Percentiles rank a stretch among this genome's conserved stretches.
Conservation (phyloP, 805 yeast genomes). For the Pichia scutulata region DNA sequence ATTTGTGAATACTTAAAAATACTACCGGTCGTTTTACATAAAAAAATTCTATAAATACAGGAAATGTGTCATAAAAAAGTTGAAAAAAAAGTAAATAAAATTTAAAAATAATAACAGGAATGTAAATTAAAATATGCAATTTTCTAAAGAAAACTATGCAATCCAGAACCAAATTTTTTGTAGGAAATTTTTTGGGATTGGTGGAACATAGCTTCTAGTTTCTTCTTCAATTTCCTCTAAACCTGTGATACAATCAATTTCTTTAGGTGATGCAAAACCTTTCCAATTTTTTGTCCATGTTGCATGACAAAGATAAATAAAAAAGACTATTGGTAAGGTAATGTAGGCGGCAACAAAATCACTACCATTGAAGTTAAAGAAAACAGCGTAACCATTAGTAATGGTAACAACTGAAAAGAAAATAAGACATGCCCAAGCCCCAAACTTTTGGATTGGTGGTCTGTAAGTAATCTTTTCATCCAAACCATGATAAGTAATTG, state of each 20-base stretch:
- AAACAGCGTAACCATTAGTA: conserved; percentile 69
- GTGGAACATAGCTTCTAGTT: conserved; percentile 27
- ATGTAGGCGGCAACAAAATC: conserved; percentile 69
- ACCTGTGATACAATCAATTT: conserved; percentile 55
- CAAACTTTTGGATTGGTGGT: conserved; percentile 49
- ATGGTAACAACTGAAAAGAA: conserved; percentile 42
- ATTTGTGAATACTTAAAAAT: no score
- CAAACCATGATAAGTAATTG: conserved; percentile 44
- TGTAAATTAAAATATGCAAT: background rate
- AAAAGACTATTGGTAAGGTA: conserved; percentile 49
- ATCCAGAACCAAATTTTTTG: conserved; percentile 48
- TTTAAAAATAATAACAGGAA: background rate
- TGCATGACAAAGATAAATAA: conserved; percentile 53
- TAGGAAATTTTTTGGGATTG: conserved; percentile 30
- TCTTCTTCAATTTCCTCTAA: conserved; percentile 51
- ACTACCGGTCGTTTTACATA: no score
- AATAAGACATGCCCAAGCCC: conserved; percentile 45
- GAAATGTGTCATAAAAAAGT: background rate
- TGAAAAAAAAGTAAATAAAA: background rate
- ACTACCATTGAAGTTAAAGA: conserved; percentile 45
- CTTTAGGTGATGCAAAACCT: conserved; percentile 44
- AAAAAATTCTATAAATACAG: background rate
- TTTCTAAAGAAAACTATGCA: conserved; percentile 11
- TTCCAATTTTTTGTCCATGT: conserved; percentile 36
- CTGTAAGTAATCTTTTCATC: conserved; percentile 51